Evolutionary conservation across 192 early-diverging fungal genomes (phyloP), one percentile per base, ranked within the genome.

Genomic region (Dissophora ornata): DNA sequence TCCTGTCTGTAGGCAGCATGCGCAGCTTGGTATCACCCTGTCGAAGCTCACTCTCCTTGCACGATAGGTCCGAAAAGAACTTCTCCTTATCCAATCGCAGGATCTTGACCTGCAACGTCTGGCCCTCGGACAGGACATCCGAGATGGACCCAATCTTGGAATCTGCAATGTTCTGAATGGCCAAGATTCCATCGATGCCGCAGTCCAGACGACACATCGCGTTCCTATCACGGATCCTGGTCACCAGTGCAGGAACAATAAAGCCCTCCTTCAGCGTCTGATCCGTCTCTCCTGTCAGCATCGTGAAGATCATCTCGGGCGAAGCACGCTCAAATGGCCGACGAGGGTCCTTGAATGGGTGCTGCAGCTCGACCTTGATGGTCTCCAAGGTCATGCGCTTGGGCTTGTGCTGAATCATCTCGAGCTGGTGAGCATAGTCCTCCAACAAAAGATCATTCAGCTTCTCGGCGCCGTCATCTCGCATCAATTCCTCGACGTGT

Each of bases 311-410:
- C 38, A 89, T 71, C 13, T 85, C 87, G 6, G 78, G 41, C 8
- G 68, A 82, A 0, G 92, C 90, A 34, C 79, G 81, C 47, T 64
- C 74, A 54, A 89, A 94, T 11, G 65, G 58, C n/a, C 56, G 41
- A n/a, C 95, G 88, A 13, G 85, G 84, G 51, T 99, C 95, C 16
- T 71, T 55, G 79, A 91, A 93, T 0, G 95, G 95, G 9, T 84
- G 69, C 83, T 95, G 92, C 42, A 97, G 69, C 85, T 99, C 96
- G 18, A 86, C 81, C 81, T 94, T 94, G 81, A 97, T 97, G 36
- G 90, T 91, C 63, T 91, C 84, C 4, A 98, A 86, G 10, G 89
- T 91, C 69, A 91, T 87, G 25, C 89, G 82, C 83, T 97, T 97
- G 47, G 90, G 90, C 57, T 91, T 88, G 57, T 92, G 80, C 38